These are phyloP conservation scores for Russula olivacea DNA, from an alignment of 768 basidiomycete species.

Conservation along the genomic window DNA sequence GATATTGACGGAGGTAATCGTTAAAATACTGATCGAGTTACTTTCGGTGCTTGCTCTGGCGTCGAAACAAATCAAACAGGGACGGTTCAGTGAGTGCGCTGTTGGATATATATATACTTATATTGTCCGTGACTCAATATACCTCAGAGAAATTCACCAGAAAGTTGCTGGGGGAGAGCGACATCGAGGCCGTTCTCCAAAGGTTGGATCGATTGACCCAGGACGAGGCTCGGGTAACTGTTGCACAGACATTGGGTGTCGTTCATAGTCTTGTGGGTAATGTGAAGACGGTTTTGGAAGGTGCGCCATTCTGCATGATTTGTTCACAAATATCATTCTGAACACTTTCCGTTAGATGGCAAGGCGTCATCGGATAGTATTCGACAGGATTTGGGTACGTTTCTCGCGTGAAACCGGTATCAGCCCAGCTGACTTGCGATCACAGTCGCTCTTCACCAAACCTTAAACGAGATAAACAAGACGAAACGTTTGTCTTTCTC, in stretches of 20 bases:
- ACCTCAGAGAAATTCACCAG: not conserved
- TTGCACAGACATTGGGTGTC: not conserved
- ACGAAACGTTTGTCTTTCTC: conserved; percentile 1
- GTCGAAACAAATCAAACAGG: conserved; percentile 5
- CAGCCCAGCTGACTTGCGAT: not conserved
- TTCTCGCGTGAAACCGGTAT: not conserved
- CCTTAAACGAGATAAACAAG: not conserved
- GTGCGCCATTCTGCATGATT: not conserved
- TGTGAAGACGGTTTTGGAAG: not conserved
- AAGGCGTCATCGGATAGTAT: not conserved
- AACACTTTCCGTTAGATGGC: not conserved
- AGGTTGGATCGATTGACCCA: not conserved
- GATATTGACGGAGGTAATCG: not conserved
- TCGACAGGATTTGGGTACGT: not conserved
- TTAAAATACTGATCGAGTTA: conserved; percentile 3
- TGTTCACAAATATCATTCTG: not conserved
- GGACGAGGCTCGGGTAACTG: not conserved
- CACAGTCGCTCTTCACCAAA: not conserved
- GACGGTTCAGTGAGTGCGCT: not conserved
- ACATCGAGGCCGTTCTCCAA: not conserved
- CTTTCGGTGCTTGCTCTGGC: not conserved
- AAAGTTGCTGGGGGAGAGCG: not conserved
- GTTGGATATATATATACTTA: not conserved
- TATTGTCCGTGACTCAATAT: not conserved
- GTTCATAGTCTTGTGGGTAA: not conserved